These are phyloP conservation scores for Phlyctochytrium arcticum DNA, from an alignment of 192 early-diverging fungal genomes.

Conservation along the genomic window DNA sequence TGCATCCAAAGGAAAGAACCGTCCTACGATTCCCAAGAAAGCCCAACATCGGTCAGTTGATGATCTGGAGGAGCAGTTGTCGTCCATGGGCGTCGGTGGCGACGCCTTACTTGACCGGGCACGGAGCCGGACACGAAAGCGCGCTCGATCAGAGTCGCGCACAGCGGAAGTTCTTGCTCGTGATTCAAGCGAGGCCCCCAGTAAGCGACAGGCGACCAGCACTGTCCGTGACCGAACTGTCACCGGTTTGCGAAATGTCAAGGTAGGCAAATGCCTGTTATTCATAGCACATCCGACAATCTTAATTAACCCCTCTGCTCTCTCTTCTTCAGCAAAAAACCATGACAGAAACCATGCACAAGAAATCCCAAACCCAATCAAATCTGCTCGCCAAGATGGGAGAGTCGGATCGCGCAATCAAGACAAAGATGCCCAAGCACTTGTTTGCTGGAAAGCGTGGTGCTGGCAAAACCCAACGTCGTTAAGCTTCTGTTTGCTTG, in stretches of 20 bases:
- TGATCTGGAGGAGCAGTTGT: conserved; percentile 64
- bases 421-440: conserved; percentile 95
- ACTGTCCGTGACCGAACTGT: conserved; percentile 37
- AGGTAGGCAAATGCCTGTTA: conserved; percentile 14
- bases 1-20: conserved; percentile 75
- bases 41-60: conserved; percentile 2
- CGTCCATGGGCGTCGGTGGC: conserved; percentile 68
- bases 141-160: conserved; percentile 68
- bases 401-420: conserved; percentile 92
- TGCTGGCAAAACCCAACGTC: conserved; percentile 33
- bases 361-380: conserved; percentile 65
- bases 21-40: conserved; percentile 63
- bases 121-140: conserved; percentile 65
- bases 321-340: conserved; percentile 42
- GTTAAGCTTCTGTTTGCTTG: no score
- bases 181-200: conserved; percentile 50
- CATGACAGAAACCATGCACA: conserved; percentile 74
- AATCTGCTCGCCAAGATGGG: conserved; percentile 78
- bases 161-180: conserved; percentile 50
- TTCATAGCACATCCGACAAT: not conserved
- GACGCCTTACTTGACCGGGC: conserved; percentile 51
- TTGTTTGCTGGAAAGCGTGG: conserved; percentile 91
- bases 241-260: conserved; percentile 70
- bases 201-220: conserved; percentile 21
- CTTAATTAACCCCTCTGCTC: not conserved